Evolutionary conservation across 106 monocot species (phyloP), one percentile per base, ranked within the genome.

Genomic region (Xerophyta viscosa): DNA sequence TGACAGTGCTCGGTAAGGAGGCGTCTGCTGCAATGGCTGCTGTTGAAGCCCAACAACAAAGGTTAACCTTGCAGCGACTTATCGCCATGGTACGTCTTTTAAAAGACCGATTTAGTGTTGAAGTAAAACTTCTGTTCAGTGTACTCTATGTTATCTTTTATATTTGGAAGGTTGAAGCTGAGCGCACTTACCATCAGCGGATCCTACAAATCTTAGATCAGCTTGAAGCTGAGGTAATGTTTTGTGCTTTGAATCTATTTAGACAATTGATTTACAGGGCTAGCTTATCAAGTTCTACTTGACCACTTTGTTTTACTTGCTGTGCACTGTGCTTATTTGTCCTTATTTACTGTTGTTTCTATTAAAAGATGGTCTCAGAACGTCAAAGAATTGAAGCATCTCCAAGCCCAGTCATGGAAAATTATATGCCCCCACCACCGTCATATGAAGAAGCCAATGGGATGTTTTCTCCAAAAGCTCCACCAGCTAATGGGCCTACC

Each of bases 21-120:
- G 88, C 94, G 37, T 54, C 70, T 42, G 59, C 76, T 50, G 78
- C 94, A 31, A 88, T 96, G 94, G 59, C 78, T 71, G 64, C 88
- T 55, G 94, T 96, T 44, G 94, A 96, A 77, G 78, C 70, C 13
- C 88, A 96, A 53, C 94, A 96, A 36, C 94, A 96, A 62, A 77
- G 81, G 53, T 67, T 81, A 50, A 96, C 94, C 42, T 76, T 96
- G 18, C 84, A 88, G 44, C 69, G 84, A 12, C 78, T 96, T 50
- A 81, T 84, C 58, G 60, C 94, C 24, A 76, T 96, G 88, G 94
- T 96, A 72, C 22, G 5, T 1, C 19, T 61, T 18, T 52, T 24
- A 48, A 20, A 11, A 6, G 33, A 33, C 11, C n/a, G n/a, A n/a
- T n/a, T n/a, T n/a, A n/a, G n/a, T n/a, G n/a, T n/a, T n/a, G n/a